Base-by-base conservation (phyloP, 2,329 filamentous ascomycete genomes). In the Eutypa lata region DNA sequence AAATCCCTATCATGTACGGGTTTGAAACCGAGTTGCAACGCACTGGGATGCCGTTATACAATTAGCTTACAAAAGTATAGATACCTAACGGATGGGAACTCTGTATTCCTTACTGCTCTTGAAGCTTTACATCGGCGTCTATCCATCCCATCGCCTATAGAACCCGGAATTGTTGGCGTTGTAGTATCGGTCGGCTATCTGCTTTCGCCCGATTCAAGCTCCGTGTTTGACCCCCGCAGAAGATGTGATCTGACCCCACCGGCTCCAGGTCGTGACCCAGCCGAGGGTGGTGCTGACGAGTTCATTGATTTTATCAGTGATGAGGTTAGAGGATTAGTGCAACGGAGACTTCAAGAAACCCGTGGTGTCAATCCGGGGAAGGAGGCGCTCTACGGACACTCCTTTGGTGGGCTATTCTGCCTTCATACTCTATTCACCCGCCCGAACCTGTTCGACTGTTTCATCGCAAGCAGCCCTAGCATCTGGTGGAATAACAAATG, bases 341-440 rank as follows among this genome's bases (percentile, higher is more conserved):
- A 62, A 37, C 42, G 61, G 16, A 24, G 64, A 54, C 24, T 76
- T 65, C 52, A 65, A 59, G 1, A 63, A 28, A 54, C 47, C 61
- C n/a, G 51, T 2, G 47, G 49, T 13, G 58, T 69, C 2, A 58
- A 55, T 0, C 66, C 71, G 16, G 61, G 64, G 2, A 68, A 69
- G 22, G 74, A 73, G 47, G 77, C 73, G 0, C 63, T 80, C 1
- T 78, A 72, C 40, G 77, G 77, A 0, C 77, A 80, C 52, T 80
- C 76, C 0, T 78, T 76, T 24, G 76, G 76, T 2, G 78, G 76
- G 0, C 63, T 80, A 1, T 79, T 80, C 46, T 65, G 70, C 0
- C 65, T 80, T 3, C 74, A 78, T 53, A 65, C 72, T 0, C 65
- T 79, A 8, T 73, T 75, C 50, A 73, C 67, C 0, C 62, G 67